Percentiles rank a stretch among this genome's conserved stretches.
Evolutionary conservation across 441 rosid species (phyloP).

Genomic region (Adansonia madagascariensis): DNA sequence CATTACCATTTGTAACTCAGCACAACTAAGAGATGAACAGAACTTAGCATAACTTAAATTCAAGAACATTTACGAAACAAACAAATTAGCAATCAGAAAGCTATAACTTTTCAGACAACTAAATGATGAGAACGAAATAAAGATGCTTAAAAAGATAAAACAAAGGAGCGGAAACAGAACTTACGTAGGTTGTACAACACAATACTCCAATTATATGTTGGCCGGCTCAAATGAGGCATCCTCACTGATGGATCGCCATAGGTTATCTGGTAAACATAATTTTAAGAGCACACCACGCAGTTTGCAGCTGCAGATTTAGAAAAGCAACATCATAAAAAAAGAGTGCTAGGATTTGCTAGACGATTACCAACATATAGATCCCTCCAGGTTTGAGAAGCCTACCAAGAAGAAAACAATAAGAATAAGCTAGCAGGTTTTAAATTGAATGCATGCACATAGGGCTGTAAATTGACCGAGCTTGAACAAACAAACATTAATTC

Average conservation of each 20-base stretch:
- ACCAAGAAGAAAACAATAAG: slow-evolving; percentile 28
- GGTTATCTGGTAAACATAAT: slow-evolving; percentile 60
- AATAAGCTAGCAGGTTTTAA: slow-evolving; percentile 21
- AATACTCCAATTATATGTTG: slow-evolving; percentile 70
- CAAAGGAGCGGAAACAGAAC: slow-evolving; percentile 30
- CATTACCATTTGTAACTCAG: too few species aligned
- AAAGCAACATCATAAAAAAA: slow-evolving; percentile 15
- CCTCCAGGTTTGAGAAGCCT: slow-evolving; percentile 93
- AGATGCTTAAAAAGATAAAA: slow-evolving; percentile 4
- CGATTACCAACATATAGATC: slow-evolving; percentile 80
- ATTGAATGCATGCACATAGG: neutral
- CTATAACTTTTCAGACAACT: neutral
- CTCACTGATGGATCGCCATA: slow-evolving; percentile 91
- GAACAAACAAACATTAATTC: too few species aligned
- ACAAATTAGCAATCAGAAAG: neutral
- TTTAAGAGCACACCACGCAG: slow-evolving; percentile 16
- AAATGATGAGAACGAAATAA: neutral
- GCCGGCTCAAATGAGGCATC: slow-evolving; percentile 72
- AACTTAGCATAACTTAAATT: neutral
- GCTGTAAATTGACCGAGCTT: too few species aligned
- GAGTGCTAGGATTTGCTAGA: slow-evolving; percentile 29
- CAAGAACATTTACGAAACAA: neutral
- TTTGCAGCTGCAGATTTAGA: slow-evolving; percentile 21
- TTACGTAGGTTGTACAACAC: slow-evolving; percentile 74
- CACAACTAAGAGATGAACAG: neutral